Evolutionary conservation across 345 rosid species (phyloP), one percentile per base, ranked within the genome.

Genomic region (Gynandropsis gynandra): DNA sequence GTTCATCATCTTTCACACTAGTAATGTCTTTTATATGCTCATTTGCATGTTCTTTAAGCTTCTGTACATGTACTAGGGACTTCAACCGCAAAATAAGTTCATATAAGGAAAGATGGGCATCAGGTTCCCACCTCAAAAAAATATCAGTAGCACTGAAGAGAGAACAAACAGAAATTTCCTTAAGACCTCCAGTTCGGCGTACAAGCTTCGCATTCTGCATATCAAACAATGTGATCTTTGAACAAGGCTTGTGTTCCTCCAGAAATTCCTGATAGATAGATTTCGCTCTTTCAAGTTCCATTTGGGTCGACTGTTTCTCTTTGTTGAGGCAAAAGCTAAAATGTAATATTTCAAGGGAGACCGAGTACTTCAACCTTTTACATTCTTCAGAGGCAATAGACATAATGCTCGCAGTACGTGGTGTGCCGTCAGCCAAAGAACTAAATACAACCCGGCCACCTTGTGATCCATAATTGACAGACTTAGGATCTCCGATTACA

Each of bases 381-480:
- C 63, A 64, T 29, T 72, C 84, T 56, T 75, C 77, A 54, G 78
- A 64, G 47, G 68, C 69, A 46, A 75, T 65, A 18, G 96, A 76
- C 56, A 67, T 56, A 54, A 92, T 45, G 18, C 54, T 76, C 7
- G 98, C 98, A 50, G 70, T 74, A 16, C 98, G 97, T 31, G 71
- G 83, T 43, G 79, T 75, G 41, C 97, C 95, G 63, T 85, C 98
- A 60, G 79, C 83, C 67, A 74, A 75, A 47, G 75, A 69, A 40
- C 73, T 76, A 64, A 92, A 68, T 37, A 75, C 61, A 64, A 78
- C 76, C 44, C 73, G 81, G 38, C 95, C 97, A 79, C 98, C 97
- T 51, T 92, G 98, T 63, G 98, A 87, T 55, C 98, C 98, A 82
- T 84, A 87, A 75, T 87, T 87, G 64, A 92, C 93, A 47, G 86